phyloP scores from a whole-genome alignment of 169 alveolate species.

The Eimeria acervulina region DNA sequence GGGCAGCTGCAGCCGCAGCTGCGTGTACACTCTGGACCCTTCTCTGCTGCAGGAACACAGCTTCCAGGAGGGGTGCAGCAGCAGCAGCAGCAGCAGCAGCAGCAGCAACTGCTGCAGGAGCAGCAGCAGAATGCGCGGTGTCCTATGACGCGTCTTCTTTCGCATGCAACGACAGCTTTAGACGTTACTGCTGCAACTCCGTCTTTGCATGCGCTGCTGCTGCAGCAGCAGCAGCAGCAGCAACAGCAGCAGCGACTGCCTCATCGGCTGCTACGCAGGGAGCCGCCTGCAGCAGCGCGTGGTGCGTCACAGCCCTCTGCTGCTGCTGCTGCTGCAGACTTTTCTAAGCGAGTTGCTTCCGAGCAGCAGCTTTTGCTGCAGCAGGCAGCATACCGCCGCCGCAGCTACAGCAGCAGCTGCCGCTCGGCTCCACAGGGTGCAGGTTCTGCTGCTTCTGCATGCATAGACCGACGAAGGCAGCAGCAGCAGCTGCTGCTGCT shows the following conservation, averaged over 20 bases:
- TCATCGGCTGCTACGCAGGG: constrained; percentile 24
- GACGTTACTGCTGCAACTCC: constrained; percentile 27
- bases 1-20: constrained; percentile 58
- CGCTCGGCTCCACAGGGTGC: constrained; percentile 50
- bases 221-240: constrained; percentile 64
- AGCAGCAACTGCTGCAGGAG: constrained; percentile 55
- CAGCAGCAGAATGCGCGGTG: constrained; percentile 50
- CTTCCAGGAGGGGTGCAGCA: neutral
- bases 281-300: constrained; percentile 14
- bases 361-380: constrained; percentile 71
- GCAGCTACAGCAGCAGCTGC: constrained; percentile 37
- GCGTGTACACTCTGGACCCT: neutral
- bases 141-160: constrained; percentile 36
- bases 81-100: constrained; percentile 47
- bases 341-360: constrained; percentile 42
- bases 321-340: constrained; percentile 57
- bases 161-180: constrained; percentile 16
- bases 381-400: constrained; percentile 43
- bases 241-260: neutral
- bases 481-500: constrained; percentile 41
- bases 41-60: neutral
- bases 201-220: constrained; percentile 49
- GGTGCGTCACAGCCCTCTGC: constrained; percentile 18
- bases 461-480: neutral
- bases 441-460: constrained; percentile 23